phyloP scores from a whole-genome alignment of 139 green algal genomes.

The Limnomonas spitsbergensis region DNA sequence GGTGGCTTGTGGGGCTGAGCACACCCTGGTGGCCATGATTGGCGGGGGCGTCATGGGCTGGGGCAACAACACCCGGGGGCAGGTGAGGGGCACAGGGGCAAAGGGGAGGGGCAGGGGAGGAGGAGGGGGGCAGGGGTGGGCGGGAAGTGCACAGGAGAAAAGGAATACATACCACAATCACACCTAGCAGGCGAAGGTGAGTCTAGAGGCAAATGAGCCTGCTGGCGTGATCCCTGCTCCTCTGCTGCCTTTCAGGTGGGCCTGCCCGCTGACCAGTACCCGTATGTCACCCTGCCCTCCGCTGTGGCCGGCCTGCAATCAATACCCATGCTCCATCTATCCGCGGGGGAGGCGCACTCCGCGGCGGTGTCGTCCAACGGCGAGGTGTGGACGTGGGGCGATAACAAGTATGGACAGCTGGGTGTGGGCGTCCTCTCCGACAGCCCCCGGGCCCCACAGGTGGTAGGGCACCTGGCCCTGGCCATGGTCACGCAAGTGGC shows the following conservation, averaged over 20 bases:
- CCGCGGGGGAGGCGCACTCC: slow-evolving; percentile 31
- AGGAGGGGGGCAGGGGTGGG: too few relatives aligned
- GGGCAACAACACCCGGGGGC: slow-evolving; percentile 31
- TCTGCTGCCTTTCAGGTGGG: too few relatives aligned
- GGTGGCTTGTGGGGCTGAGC: slow-evolving; percentile 35
- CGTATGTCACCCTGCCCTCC: neutral
- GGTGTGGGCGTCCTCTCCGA: neutral
- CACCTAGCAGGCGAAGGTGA: too few relatives aligned
- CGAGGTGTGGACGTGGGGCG: slow-evolving; percentile 40
- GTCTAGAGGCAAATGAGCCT: too few relatives aligned
- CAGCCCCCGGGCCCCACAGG: neutral
- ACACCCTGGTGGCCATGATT: slow-evolving; percentile 32
- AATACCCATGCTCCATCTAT: neutral
- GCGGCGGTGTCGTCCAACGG: slow-evolving; percentile 27
- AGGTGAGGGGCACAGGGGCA: too few relatives aligned
- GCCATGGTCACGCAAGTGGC: too few relatives aligned
- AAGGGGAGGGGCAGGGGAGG: too few relatives aligned
- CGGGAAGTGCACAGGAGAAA: too few relatives aligned
- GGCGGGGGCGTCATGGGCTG: slow-evolving; percentile 27
- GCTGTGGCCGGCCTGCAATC: neutral
- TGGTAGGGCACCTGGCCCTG: neutral
- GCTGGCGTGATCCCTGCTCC: too few relatives aligned
- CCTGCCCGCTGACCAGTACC: too few relatives aligned
- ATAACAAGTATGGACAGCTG: slow-evolving; percentile 33
- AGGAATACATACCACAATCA: too few relatives aligned